Conservation (phyloP, 768 basidiomycete species). For the Podaxis pistillaris region DNA sequence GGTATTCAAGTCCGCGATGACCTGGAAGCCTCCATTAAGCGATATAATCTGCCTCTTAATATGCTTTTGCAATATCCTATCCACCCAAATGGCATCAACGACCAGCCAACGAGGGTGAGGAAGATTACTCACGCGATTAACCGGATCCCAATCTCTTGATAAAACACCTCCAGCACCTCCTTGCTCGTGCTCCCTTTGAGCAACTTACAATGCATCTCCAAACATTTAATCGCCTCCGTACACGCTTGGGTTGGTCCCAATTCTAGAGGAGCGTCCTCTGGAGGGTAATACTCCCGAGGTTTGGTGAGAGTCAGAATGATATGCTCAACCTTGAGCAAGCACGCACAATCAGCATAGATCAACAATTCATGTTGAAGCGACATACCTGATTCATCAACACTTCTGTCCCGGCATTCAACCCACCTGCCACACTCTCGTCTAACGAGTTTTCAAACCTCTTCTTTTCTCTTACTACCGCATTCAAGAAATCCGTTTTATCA, state of each 20-base stretch:
- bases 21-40: conserved; percentile 88
- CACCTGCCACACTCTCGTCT: conserved; percentile 92
- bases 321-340: conserved; percentile 81
- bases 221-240: conserved; percentile 82
- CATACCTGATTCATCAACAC: conserved; percentile 91
- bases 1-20: conserved; percentile 94
- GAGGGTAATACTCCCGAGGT: conserved; percentile 88
- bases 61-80: conserved; percentile 93
- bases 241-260: conserved; percentile 87
- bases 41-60: conserved; percentile 98
- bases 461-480: conserved; percentile 92
- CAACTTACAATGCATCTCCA: conserved; percentile 89
- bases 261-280: conserved; percentile 75
- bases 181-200: conserved; percentile 92
- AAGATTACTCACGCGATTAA: conserved; percentile 67
- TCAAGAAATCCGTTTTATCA: conserved; percentile 91
- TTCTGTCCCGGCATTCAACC: conserved; percentile 93
- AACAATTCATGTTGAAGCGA: background rate
- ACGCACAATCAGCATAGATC: background rate
- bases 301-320: conserved; percentile 81
- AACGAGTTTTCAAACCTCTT: conserved; percentile 91
- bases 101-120: background rate
- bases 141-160: conserved; percentile 94
- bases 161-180: conserved; percentile 96
- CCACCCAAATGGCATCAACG: background rate